These are phyloP conservation scores for Lactarius hengduanensis DNA, from an alignment of 768 basidiomycete genomes.

Conservation along the genomic window DNA sequence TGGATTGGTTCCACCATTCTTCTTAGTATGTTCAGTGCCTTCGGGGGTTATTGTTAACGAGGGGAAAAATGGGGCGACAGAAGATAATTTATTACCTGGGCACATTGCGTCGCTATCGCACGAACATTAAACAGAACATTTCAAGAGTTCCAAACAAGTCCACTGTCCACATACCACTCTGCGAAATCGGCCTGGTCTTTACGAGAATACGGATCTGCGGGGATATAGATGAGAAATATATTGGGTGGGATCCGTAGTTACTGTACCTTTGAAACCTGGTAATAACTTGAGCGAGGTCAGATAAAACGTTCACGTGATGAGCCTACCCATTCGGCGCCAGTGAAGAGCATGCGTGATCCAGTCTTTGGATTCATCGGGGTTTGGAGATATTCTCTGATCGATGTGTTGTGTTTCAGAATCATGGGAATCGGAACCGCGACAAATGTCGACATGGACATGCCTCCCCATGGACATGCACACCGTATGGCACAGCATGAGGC, in stretches of 20 bases:
- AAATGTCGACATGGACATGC: conserved; percentile 56
- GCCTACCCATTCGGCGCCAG: conserved; percentile 50
- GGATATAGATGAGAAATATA: not conserved
- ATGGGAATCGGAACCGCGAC: conserved; percentile 45
- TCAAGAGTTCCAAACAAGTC: conserved; percentile 43
- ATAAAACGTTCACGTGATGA: conserved; percentile 23
- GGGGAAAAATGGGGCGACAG: not conserved
- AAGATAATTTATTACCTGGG: conserved; percentile 36
- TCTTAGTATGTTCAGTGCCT: conserved; percentile 50
- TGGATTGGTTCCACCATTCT: conserved; percentile 34
- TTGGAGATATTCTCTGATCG: conserved; percentile 41
- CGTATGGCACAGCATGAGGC: conserved; percentile 60
- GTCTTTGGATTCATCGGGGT: conserved; percentile 50
- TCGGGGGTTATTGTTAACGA: not conserved
- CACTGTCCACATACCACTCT: conserved; percentile 19
- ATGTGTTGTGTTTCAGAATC: conserved; percentile 49
- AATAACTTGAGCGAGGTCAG: not conserved
- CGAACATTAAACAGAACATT: conserved; percentile 3
- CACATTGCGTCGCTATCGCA: conserved; percentile 48
- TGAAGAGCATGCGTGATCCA: conserved; percentile 51
- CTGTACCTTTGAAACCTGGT: conserved; percentile 50
- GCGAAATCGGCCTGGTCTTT: conserved; percentile 53
- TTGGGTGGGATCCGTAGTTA: conserved; percentile 17
- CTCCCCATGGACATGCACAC: conserved; percentile 53
- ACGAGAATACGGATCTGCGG: conserved; percentile 54